Conservation (phyloP, 1,139 yeast species). For the Candida albicans region DNA sequence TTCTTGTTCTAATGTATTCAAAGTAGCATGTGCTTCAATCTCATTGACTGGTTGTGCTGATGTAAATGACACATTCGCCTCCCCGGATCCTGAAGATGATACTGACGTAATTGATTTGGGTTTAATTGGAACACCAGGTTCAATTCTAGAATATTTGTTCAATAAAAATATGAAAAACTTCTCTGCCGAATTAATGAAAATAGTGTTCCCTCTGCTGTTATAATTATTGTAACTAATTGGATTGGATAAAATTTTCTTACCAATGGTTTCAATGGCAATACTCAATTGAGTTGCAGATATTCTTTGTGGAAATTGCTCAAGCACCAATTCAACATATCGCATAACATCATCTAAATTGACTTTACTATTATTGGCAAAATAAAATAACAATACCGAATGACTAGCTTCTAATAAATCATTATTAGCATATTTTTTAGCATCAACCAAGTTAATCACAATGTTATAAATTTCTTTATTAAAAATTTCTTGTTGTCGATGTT, state of each 20-base stretch:
- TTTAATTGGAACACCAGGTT: conserved; percentile 29
- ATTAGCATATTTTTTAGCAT: conserved; percentile 27
- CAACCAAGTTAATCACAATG: conserved; percentile 42
- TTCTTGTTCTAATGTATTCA: conserved; percentile 29
- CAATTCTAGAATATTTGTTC: conserved; percentile 33
- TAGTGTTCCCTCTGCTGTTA: conserved; percentile 13
- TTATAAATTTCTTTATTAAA: conserved; percentile 42
- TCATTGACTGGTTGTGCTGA: conserved; percentile 44
- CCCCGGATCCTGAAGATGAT: conserved; percentile 6
- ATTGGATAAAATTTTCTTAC: conserved; percentile 50
- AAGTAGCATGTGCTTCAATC: conserved; percentile 37
- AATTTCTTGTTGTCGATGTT: conserved; percentile 3
- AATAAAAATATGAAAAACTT: conserved; percentile 44
- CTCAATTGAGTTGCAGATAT: conserved; percentile 58
- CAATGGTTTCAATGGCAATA: conserved; percentile 59
- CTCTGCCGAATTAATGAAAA: conserved; percentile 29
- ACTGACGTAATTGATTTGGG: conserved; percentile 7
- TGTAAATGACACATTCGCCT: conserved; percentile 21
- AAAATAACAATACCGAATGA: conserved; percentile 64
- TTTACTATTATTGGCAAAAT: conserved; percentile 29
- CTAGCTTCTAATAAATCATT: conserved; percentile 57
- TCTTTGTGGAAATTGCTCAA: conserved; percentile 54
- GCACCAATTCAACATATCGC: conserved; percentile 32
- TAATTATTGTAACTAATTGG: conserved; percentile 26
- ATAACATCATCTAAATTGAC: conserved; percentile 31